A percentile compares a stretch with the other conserved stretches of the same genome.
Evolutionary conservation across 2,329 filamentous ascomycete genomes (phyloP).

Genomic region (Aspergillus novoparasiticus): DNA sequence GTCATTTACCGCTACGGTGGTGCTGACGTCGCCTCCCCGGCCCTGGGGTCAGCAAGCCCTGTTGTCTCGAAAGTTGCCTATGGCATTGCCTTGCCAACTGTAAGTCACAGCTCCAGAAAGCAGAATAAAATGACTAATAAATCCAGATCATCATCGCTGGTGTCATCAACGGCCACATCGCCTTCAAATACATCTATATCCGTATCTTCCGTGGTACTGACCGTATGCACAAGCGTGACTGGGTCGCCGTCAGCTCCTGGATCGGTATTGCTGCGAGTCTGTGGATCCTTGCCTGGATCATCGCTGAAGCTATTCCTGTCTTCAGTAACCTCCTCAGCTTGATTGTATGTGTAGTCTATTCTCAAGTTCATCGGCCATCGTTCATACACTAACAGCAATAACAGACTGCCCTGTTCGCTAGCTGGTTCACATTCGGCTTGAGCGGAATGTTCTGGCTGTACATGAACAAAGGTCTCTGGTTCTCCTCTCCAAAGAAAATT

Average conservation of each 20-base stretch:
- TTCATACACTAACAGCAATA: slow-evolving; percentile 1
- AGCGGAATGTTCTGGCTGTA: slow-evolving; percentile 43
- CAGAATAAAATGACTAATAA: background rate
- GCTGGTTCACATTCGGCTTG: slow-evolving; percentile 63
- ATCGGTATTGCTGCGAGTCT: slow-evolving; percentile 55
- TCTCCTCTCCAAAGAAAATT: slow-evolving; percentile 35
- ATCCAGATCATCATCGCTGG: slow-evolving; percentile 66
- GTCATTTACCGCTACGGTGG: slow-evolving; percentile 71
- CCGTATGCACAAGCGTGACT: slow-evolving; percentile 55
- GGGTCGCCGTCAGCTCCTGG: slow-evolving; percentile 60
- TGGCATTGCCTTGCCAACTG: slow-evolving; percentile 68
- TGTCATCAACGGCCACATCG: slow-evolving; percentile 70
- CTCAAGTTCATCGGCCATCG: background rate
- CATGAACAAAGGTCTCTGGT: slow-evolving; percentile 38
- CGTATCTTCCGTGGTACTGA: slow-evolving; percentile 64
- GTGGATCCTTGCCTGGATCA: slow-evolving; percentile 67
- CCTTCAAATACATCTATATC: slow-evolving; percentile 66
- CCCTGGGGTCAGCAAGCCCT: slow-evolving; percentile 63
- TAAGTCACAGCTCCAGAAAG: slow-evolving; percentile 20
- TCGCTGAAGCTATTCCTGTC: slow-evolving; percentile 69
- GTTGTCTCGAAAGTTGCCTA: slow-evolving; percentile 66
- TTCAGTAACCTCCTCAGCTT: slow-evolving; percentile 69
- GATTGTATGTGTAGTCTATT: slow-evolving; percentile 42
- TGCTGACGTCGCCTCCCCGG: slow-evolving; percentile 63
- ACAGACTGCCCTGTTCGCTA: slow-evolving; percentile 62